Evolutionary conservation across 495 filamentous ascomycete genomes (phyloP), one percentile per base, ranked within the genome.

Genomic region (Aspergillus carlsbadensis): DNA sequence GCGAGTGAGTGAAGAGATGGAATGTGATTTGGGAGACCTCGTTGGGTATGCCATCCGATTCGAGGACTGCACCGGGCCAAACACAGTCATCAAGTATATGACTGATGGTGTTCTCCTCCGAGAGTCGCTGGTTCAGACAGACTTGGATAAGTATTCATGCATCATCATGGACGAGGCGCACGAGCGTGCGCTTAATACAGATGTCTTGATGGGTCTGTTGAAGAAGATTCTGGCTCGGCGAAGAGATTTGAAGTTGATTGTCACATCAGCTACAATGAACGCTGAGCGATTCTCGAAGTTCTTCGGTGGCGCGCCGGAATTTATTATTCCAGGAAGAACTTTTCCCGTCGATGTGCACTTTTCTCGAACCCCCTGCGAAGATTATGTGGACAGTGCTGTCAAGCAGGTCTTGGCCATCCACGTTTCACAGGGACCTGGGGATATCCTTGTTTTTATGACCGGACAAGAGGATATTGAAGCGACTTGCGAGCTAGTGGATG

Each of bases 141-240:
- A 99, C 65, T 81, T 99, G 20, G 95, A 98, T 70, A 89, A 89
- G 64, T 99, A 99, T 70, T 96, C 93, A 11, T 96, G 91, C 67
- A 92, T 99, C 47, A 99, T 99, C 68, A 97, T 99, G 94, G 95
- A 99, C 70, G 95, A 99, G 75, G 95, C 95, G 3, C 95, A 99
- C 78, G 95, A 99, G 68, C 84, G 95, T 65, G 92, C 94, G 0
- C 76, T 99, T 39, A 98, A 98, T 65, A 99, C 95, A 2, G 95
- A 99, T 68, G 91, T 99, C 5, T 75, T 98, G 11, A 96, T 99
- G 90, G 95, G 95, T 1, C 81, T 99, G 21, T 88, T 99, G 70
- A 99, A 97, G 68, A 98, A 98, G 71, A 91, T 99, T 8, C 78
- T 99, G 21, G 87, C 93, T 52, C 80, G 94, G 48, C 81, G 95